These are phyloP conservation scores for Exobasidium rhododendri DNA, from an alignment of 1,284 basidiomycete genomes.

Conservation along the genomic window DNA sequence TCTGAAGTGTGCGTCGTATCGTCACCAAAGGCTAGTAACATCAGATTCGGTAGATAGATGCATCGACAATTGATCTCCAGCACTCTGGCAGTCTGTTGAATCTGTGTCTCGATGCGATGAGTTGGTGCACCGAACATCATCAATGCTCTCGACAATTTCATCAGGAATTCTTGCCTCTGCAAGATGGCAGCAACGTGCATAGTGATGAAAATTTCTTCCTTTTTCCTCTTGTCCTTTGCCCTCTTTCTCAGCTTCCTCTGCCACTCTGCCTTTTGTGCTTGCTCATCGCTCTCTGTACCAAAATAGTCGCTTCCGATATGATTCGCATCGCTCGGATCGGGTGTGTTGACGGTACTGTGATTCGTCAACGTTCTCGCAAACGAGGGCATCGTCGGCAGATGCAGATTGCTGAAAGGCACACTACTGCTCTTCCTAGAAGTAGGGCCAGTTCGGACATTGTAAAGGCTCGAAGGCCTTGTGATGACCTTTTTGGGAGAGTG, in stretches of 20 bases:
- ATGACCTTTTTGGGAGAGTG: conserved; percentile 4
- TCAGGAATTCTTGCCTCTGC: conserved; percentile 80
- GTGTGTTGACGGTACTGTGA: conserved; percentile 37
- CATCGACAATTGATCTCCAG: conserved; percentile 79
- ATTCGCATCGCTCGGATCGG: conserved; percentile 23
- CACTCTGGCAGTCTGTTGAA: conserved; percentile 78
- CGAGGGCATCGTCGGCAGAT: not conserved
- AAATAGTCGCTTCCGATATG: conserved; percentile 39
- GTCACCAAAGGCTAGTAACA: conserved; percentile 65
- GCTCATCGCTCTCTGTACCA: conserved; percentile 26
- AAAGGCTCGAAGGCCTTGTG: conserved; percentile 7
- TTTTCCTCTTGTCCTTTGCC: conserved; percentile 43
- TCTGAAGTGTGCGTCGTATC: conserved; percentile 76
- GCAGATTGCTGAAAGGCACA: not conserved
- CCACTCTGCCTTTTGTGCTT: conserved; percentile 42
- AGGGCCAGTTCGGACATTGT: not conserved
- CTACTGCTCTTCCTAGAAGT: conserved; percentile 10
- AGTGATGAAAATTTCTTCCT: conserved; percentile 63
- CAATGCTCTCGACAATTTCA: conserved; percentile 81
- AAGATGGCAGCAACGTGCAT: conserved; percentile 83
- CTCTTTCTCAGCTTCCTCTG: conserved; percentile 49
- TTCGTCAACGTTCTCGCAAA: conserved; percentile 25
- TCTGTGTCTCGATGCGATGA: conserved; percentile 80
- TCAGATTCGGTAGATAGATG: conserved; percentile 80
- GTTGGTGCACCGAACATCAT: conserved; percentile 96